Percentiles rank a stretch among this genome's conserved stretches.
phyloP scores from a whole-genome alignment of 768 basidiomycete species.

The Austroboletus festivus region DNA sequence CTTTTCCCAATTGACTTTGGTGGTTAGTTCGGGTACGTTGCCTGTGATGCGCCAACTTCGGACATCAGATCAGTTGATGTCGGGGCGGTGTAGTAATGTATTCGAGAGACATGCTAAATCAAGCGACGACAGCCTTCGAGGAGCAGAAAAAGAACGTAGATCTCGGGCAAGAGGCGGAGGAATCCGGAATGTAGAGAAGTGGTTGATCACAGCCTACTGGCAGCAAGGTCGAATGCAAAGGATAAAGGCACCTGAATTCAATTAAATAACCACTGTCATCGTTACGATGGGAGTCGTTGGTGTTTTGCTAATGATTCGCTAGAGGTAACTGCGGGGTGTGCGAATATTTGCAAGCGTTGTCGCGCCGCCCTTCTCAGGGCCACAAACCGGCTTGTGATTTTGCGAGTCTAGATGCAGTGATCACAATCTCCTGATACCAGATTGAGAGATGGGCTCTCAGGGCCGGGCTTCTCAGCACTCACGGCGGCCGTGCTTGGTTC shows the following conservation, averaged over 20 bases:
- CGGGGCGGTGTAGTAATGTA: too few species aligned
- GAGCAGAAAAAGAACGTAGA: too few species aligned
- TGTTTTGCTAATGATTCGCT: background rate
- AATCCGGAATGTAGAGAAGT: too few species aligned
- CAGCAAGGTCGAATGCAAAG: too few species aligned
- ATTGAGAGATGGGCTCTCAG: conserved; percentile 5
- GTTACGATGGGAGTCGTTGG: too few species aligned
- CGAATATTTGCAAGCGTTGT: background rate
- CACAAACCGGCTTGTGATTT: conserved; percentile 15
- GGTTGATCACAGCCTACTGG: too few species aligned
- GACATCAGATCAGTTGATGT: background rate
- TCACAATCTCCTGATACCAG: background rate
- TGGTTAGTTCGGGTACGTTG: background rate
- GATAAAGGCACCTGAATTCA: too few species aligned
- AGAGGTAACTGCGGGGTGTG: background rate
- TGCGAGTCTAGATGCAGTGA: conserved; percentile 1
- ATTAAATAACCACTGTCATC: too few species aligned
- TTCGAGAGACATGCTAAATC: too few species aligned
- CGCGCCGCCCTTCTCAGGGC: conserved; percentile 5
- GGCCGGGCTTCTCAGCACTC: conserved; percentile 2
- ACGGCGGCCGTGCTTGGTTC: conserved; percentile 7
- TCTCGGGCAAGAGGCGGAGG: too few species aligned
- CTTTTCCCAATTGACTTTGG: background rate
- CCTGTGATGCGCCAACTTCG: background rate
- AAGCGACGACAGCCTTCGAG: too few species aligned